These are phyloP conservation scores for Biscutella laevigata DNA, from an alignment of 441 rosid species.

Conservation along the genomic window DNA sequence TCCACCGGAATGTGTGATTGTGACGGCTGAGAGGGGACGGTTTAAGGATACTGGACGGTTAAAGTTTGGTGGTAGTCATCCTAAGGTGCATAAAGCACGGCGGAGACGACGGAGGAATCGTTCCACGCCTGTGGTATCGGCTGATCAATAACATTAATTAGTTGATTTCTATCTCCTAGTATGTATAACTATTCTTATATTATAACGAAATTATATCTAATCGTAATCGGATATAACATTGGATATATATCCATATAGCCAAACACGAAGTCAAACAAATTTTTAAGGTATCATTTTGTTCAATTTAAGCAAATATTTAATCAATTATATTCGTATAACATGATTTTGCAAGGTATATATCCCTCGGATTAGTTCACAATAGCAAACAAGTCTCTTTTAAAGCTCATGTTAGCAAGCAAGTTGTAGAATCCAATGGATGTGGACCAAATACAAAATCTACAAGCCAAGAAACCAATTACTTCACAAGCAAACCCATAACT, in stretches of 20 bases:
- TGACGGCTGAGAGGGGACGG: constrained; percentile 35
- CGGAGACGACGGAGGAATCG: constrained; percentile 15
- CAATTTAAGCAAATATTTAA: not conserved
- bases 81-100: constrained; percentile 4
- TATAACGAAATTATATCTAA: not conserved
- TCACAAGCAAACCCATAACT: constrained; percentile 15
- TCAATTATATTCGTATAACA: not conserved
- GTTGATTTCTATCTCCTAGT: not conserved
- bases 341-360: not conserved
- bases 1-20: constrained; percentile 59
- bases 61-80: constrained; percentile 57
- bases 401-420: constrained; percentile 15
- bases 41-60: constrained; percentile 62
- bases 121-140: constrained; percentile 6
- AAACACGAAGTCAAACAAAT: constrained; percentile 11
- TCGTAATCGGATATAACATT: too few relatives aligned
- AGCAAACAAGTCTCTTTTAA: not conserved
- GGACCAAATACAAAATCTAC: constrained; percentile 20
- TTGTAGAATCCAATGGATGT: constrained; percentile 11
- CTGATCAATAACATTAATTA: constrained; percentile 17
- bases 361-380: constrained; percentile 3
- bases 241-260: too few relatives aligned
- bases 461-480: constrained; percentile 21
- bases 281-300: constrained; percentile 14
- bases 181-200: not conserved